A percentile compares a stretch with the other conserved stretches of the same genome.
phyloP scores from a whole-genome alignment of 2,329 filamentous ascomycete genomes.

The Penicillium sclerotiorum region DNA sequence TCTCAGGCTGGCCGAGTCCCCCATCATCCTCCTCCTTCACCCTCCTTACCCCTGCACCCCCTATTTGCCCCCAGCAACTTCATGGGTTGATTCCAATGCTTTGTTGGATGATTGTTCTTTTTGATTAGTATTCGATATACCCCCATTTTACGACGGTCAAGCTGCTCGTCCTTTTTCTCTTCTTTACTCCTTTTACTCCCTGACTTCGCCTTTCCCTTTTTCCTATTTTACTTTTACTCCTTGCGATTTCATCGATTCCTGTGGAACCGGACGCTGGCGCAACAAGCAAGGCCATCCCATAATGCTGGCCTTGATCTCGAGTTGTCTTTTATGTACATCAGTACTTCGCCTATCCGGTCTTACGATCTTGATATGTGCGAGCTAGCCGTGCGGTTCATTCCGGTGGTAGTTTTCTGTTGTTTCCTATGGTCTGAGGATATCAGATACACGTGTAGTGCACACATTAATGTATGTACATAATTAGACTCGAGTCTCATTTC shows the following conservation, averaged over 20 bases:
- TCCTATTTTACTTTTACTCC: conserved; percentile 1
- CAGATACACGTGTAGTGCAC: conserved; percentile 26
- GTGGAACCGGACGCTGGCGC: conserved; percentile 26
- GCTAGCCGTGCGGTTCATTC: conserved; percentile 4
- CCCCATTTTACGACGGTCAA: conserved; percentile 32
- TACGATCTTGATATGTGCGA: conserved; percentile 4
- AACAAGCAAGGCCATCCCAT: conserved; percentile 17
- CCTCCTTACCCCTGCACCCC: neutral
- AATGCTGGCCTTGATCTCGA: conserved; percentile 15
- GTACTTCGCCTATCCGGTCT: conserved; percentile 3
- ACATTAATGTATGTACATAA: conserved; percentile 37
- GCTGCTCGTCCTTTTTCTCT: conserved; percentile 23
- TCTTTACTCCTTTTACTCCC: conserved; percentile 6
- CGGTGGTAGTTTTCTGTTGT: conserved; percentile 2
- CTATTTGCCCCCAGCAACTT: neutral
- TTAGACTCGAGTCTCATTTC: conserved; percentile 25
- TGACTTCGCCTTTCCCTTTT: conserved; percentile 8
- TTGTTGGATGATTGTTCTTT: too few relatives aligned
- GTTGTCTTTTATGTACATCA: conserved; percentile 24
- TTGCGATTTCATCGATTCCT: conserved; percentile 12
- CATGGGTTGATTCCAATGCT: conserved; percentile 5
- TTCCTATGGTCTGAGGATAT: conserved; percentile 15
- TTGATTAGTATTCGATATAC: conserved; percentile 33
- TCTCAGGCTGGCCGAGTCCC: conserved; percentile 19
- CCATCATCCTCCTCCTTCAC: neutral